Evolutionary conservation across 176 grass and related monocot species (phyloP).

Genomic region (Lolium perenne): DNA sequence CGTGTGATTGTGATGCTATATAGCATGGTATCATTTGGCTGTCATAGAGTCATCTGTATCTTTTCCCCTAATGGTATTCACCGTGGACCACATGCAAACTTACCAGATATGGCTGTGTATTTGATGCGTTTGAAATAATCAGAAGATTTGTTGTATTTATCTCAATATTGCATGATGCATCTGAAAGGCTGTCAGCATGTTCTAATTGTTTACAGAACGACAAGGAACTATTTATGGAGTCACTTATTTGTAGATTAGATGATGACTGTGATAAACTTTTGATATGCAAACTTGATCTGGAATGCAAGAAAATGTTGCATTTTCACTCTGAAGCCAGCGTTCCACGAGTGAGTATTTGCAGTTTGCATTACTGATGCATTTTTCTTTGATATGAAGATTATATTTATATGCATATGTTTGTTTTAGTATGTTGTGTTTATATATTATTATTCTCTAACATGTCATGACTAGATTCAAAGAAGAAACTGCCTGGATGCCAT

Average conservation of each 20-base stretch:
- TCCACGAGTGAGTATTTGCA: slow-evolving; percentile 42
- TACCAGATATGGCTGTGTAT: neutral
- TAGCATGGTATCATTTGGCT: slow-evolving; percentile 13
- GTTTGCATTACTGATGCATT: slow-evolving; percentile 24
- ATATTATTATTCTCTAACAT: slow-evolving; percentile 30
- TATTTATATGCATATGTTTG: neutral
- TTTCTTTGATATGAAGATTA: neutral
- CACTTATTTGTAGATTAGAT: slow-evolving; percentile 92
- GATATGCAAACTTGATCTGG: slow-evolving; percentile 86
- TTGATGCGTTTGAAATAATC: neutral
- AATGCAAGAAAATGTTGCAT: slow-evolving; percentile 82
- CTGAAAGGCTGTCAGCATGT: slow-evolving; percentile 35
- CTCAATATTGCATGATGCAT: slow-evolving; percentile 11
- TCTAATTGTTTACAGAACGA: slow-evolving; percentile 60
- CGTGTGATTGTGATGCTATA: slow-evolving; percentile 33
- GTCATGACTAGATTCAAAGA: slow-evolving; percentile 62
- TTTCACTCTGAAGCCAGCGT: slow-evolving; percentile 82
- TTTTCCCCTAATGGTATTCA: slow-evolving; percentile 6
- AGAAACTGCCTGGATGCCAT: slow-evolving; percentile 43
- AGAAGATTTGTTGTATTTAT: slow-evolving; percentile 25
- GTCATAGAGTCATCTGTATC: slow-evolving; percentile 2
- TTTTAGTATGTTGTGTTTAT: slow-evolving; percentile 11
- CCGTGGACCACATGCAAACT: neutral
- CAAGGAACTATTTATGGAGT: slow-evolving; percentile 94
- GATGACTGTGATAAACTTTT: slow-evolving; percentile 85